phyloP scores from a whole-genome alignment of 1,284 basidiomycete species.

The Takashimella koratensis region DNA sequence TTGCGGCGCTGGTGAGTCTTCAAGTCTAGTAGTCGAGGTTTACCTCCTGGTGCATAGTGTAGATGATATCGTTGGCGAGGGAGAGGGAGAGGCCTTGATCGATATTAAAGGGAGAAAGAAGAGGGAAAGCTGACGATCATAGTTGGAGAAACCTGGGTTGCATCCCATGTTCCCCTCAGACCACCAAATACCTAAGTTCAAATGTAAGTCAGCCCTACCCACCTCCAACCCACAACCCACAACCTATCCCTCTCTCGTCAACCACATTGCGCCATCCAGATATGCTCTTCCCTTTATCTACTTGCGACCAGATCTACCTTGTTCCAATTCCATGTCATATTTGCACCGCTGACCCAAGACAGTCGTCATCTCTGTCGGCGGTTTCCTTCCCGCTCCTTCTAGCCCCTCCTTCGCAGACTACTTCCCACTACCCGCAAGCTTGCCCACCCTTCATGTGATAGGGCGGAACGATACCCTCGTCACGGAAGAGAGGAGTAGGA shows the following conservation, averaged over 20 bases:
- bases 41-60: no score
- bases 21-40: no score
- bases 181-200: constrained; percentile 65
- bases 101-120: no score
- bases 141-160: constrained; percentile 57
- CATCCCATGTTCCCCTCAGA: constrained; percentile 62
- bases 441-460: constrained; percentile 64
- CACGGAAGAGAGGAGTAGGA: constrained; percentile 63
- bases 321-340: no score
- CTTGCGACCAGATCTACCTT: not conserved
- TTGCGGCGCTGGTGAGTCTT: constrained; percentile 65
- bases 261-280: not conserved
- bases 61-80: no score
- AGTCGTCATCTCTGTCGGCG: constrained; percentile 57
- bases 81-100: no score
- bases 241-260: no score
- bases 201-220: constrained; percentile 35
- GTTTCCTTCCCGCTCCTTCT: constrained; percentile 40
- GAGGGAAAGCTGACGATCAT: no score
- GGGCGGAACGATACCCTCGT: constrained; percentile 79
- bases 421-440: constrained; percentile 49
- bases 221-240: not conserved
- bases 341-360: no score
- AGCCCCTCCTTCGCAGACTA: constrained; percentile 53
- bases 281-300: not conserved